Evolutionary conservation across 176 grass and related monocot genomes (phyloP), one percentile per base, ranked within the genome.

Genomic region (Oryza officinalis): DNA sequence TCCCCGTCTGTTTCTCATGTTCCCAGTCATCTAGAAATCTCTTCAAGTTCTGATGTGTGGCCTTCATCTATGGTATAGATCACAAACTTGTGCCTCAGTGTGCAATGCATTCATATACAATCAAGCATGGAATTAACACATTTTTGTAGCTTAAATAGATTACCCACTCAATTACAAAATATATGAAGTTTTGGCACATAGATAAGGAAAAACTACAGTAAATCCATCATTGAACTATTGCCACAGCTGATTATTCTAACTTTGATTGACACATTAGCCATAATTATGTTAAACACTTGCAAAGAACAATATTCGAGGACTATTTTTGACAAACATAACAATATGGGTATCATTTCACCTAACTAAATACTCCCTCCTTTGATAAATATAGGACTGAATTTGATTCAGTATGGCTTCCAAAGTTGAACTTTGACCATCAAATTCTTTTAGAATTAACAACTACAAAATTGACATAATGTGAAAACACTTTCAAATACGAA

Each of bases 81-180:
- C 70, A 37, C 25, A 49, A 25, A 57, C 49, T 54, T 27, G 3
- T 32, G 33, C 20, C 20, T 41, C 67, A 41, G 22, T 3, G 22
- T 70, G 35, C 18, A 17, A 33, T 64, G 3, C 2, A 50, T 50
- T 18, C 14, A 50, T 45, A 50, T 50, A 50, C 43, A 77, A 10
- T 64, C 57, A 43, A 77, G 57, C 75, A 78, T 38, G 35, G 3
- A 25, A 63, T 41, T 40, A 25, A 44, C 13, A 45, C 37, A 45
- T 10, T 78, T 65, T 78, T 78, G 59, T 61, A 78, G 37, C 25
- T 78, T 78, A 78, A 65, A 65, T 43, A 45, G 27, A 13, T 78
- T 65, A 41, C 37, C 17, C 59, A 7, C 23, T 27, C 35, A 0
- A 15, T 64, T 44, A 23, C 14, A 78, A 78, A 78, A 65, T 65